Conservation (phyloP, 139 green algal genomes). For the Limnomonas spitsbergensis region DNA sequence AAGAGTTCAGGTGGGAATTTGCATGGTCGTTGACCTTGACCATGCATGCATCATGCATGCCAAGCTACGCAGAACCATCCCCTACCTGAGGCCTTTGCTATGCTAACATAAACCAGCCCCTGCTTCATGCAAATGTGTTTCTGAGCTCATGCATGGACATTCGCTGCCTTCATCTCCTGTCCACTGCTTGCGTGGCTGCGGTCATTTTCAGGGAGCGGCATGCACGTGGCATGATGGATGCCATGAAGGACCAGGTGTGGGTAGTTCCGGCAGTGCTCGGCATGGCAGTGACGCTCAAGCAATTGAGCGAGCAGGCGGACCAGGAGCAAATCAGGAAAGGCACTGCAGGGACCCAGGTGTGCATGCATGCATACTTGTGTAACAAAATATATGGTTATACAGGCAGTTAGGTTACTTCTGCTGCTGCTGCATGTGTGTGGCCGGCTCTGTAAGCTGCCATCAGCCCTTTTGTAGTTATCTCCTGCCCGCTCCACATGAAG, state of each 20-base stretch:
- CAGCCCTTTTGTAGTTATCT: no score
- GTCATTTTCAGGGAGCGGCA: not conserved
- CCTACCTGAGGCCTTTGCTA: not conserved
- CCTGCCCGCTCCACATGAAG: no score
- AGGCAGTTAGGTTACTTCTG: not conserved
- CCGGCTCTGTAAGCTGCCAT: no score
- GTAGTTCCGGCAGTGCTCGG: constrained; percentile 30
- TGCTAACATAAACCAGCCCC: not conserved
- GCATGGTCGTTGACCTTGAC: not conserved
- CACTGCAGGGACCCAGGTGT: constrained; percentile 18
- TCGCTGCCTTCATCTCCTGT: not conserved
- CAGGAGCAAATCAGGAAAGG: constrained; percentile 22
- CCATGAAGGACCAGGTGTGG: constrained; percentile 29
- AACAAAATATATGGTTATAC: no score
- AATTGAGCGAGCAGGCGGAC: constrained; percentile 25
- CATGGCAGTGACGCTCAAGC: constrained; percentile 25
- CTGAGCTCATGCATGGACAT: constrained; percentile 7
- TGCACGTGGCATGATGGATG: constrained; percentile 14
- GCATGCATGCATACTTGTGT: no score
- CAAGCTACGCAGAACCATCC: not conserved
- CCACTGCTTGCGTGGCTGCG: not conserved
- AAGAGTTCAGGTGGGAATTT: constrained; percentile 19
- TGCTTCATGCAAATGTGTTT: constrained; percentile 8
- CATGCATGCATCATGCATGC: not conserved
- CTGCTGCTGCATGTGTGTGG: not conserved